Base-by-base conservation (phyloP, 306 rosid genomes). In the Trifolium pratense region DNA sequence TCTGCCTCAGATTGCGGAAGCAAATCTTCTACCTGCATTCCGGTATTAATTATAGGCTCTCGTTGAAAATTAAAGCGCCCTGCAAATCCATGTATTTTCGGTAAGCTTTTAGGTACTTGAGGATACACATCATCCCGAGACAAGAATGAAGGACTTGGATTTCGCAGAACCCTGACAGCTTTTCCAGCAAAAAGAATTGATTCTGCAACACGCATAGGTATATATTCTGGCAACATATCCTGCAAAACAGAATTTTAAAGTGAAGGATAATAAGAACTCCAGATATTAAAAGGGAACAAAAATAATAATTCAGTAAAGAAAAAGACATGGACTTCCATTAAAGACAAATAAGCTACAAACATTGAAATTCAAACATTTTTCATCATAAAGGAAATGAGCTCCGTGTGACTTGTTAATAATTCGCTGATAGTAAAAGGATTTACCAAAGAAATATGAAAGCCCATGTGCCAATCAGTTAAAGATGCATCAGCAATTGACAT, bases 141-240 rank as follows among this genome's bases (percentile, higher is more conserved):
- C 78, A 76, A 86, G 63, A 90, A 90, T 64, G 97, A 85, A 70
- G 88, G 87, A 79, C 92, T 91, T 76, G 97, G 97, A 78, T 88
- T 95, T 83, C 89, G 89, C 71, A 95, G 91, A 82, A 95, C 87
- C 87, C 97, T 83, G 68, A 90, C 86, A 52, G 99, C 99, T 81
- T 95, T 95, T 42, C 99, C 99, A 59, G 99, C 91, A 86, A 95
- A 95, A 56, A 94, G 88, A 84, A 91, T 76, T 68, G 97, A 91
- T 78, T 94, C 99, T 21, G 97, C 96, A 57, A 90, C 93, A 57
- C 87, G 86, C 92, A 90, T 94, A 37, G 95, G 95, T 42, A 91
- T 86, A 82, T 91, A 86, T 42, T 94, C 96, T 5, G 99, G 99
- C 36, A 90, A 91, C 99, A 94, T 94, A 86, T 91, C 97, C 99